Conservation (phyloP, 805 yeast species). For the Pichia nakasei region DNA sequence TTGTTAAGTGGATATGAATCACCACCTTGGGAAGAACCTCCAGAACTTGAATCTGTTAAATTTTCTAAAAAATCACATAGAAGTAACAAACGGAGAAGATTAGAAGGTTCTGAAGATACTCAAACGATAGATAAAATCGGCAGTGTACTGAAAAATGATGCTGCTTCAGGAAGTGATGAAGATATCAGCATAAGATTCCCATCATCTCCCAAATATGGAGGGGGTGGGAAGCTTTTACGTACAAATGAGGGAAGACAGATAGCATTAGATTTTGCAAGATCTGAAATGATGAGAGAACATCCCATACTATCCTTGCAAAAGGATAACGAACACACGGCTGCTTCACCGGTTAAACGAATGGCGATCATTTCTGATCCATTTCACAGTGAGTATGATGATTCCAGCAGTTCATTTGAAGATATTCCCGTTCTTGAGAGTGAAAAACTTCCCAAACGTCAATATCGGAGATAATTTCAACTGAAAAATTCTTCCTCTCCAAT, state of each 20-base stretch:
- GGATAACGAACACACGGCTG: background rate
- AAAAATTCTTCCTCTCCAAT: too few relatives aligned
- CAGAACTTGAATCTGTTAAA: slow-evolving; percentile 20
- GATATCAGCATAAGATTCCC: slow-evolving; percentile 32
- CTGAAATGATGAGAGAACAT: slow-evolving; percentile 18
- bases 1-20: slow-evolving; percentile 22
- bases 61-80: slow-evolving; percentile 4
- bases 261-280: slow-evolving; percentile 21
- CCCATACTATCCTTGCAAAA: slow-evolving; percentile 17
- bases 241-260: slow-evolving; percentile 20
- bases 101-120: too few relatives aligned
- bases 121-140: too few relatives aligned
- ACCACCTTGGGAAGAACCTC: slow-evolving; percentile 28
- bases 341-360: background rate
- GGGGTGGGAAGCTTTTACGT: slow-evolving; percentile 28
- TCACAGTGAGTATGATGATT: background rate
- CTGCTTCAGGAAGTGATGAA: slow-evolving; percentile 11
- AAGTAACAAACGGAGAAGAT: slow-evolving; percentile 6
- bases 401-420: slow-evolving; percentile 5
- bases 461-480: background rate
- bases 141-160: too few relatives aligned
- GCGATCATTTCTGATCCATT: background rate
- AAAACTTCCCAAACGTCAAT: background rate
- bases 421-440: slow-evolving; percentile 3
- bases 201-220: slow-evolving; percentile 37